Base-by-base conservation (phyloP, 1,284 basidiomycete genomes). In the Irpex sp. region DNA sequence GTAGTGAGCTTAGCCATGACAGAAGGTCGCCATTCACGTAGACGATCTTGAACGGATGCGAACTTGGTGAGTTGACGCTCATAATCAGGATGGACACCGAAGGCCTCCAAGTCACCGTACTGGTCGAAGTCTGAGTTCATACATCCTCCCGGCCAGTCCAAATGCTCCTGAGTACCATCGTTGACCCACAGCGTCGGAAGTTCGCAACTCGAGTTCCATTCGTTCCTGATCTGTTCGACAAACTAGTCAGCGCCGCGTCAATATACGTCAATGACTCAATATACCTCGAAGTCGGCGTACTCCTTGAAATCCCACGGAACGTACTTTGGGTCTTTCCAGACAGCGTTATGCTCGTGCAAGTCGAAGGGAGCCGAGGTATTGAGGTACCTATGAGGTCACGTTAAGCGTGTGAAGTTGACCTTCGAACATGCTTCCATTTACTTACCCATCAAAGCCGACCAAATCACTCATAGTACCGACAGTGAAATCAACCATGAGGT, bases 41-140 rank as follows among this genome's bases (percentile, higher is more conserved):
- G 83, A 83, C 94, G 92, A 75, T 97, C 94, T 72, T 97, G 94
- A 4, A 96, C 94, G 61, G 93, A 95, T 47, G 94, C 93, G 76
- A 96, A 96, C 75, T 97, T 97, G 68, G 93, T 87, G 33, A 97
- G 79, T 75, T 97, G 92, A 84, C 94, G 94, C 72, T 96, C 84
- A 92, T 91, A 95, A 75, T 93, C 90, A n/a, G 90, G 89, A 71
- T 92, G 93, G 43, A 96, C 93, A 89, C 94, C 94, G 74, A 97
- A 97, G 65, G 94, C 94, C 75, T 96, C 94, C 84, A 94, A 92
- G 77, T 97, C 94, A 66, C 94, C 94, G 69, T 92, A 97, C 66
- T 95, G 93, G 76, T 97, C 94, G 69, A 96, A 95, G 66, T 95
- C 92, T 33, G 90, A 93, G 33, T 78, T 76, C 68, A 87, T 80